Evolutionary conservation across 768 basidiomycete genomes (phyloP), one percentile per base, ranked within the genome.

Genomic region (Phlebiopsis flavidoalba): DNA sequence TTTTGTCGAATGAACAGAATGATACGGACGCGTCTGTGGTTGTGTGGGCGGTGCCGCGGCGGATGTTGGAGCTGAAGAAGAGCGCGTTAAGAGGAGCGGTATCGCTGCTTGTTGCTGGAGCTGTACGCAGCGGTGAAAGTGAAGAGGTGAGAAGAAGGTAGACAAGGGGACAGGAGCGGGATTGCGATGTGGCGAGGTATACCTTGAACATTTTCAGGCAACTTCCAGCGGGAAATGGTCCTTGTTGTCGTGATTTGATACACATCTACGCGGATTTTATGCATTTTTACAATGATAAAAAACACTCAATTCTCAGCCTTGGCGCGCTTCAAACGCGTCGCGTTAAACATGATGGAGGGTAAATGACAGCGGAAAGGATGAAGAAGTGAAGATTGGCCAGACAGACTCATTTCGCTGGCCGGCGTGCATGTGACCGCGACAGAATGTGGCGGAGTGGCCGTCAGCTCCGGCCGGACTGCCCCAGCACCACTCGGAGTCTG

Each of bases 111-210:
- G 77, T 86, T 26, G 80, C 82, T 17, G 80, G 78, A 31, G 83
- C 84, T 15, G 73, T 86, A 43, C 73, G 81, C 64, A 84, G 81
- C 61, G 76, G 73, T 54, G 69, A 72, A 49, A 84, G 81, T 69
- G 80, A 80, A 64, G 79, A 80, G 63, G 84, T 81, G 17, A 80
- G 71, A 77, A 83, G 61, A 80, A 83, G 59, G 67, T 87, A 4
- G 84, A 86, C 63, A 73, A 77, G 53, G n/a, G n/a, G 82, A 83
- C 53, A 71, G 85, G 50, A 77, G 79, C 61, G 86, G 87, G 1
- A 83, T 89, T 59, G 86, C 81, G 1, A 83, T 87, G 79, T 87
- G 85, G 83, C 72, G n/a, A n/a, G n/a, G 85, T 50, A 85, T 87
- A 55, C 83, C 83, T 19, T 86, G 49, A 59, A 12, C 21, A 15